phyloP scores from a whole-genome alignment of 805 yeast genomes.

The Hyphopichia homilentoma region DNA sequence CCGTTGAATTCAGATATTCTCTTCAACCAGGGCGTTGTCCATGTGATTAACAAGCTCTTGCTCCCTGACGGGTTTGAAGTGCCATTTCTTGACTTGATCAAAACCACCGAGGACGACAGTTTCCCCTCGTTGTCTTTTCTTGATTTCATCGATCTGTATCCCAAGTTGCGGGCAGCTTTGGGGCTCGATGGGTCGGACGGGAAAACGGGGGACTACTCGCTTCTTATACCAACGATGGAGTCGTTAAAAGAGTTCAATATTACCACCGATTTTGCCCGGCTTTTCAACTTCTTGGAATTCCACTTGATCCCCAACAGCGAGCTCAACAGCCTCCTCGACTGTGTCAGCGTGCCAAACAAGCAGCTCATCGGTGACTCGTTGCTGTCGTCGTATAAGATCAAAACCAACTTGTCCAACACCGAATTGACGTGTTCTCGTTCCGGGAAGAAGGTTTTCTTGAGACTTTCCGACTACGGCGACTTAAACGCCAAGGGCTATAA shows the following conservation, averaged over 20 bases:
- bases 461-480: conserved; percentile 1
- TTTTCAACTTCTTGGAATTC: conserved; percentile 55
- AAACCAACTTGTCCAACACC: conserved; percentile 4
- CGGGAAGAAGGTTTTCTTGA: conserved; percentile 1
- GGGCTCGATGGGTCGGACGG: conserved; percentile 17
- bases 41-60: conserved; percentile 54
- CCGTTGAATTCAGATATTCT: conserved; percentile 59
- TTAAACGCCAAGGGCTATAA: conserved; percentile 25
- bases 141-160: conserved; percentile 43
- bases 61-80: conserved; percentile 58
- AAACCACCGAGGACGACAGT: conserved; percentile 44
- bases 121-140: conserved; percentile 30
- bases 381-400: conserved; percentile 2
- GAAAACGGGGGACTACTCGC: conserved; percentile 42
- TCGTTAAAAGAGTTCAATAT: conserved; percentile 53
- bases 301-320: conserved; percentile 68
- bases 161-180: conserved; percentile 40
- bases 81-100: conserved; percentile 51
- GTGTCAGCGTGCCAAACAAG: conserved; percentile 33
- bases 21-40: conserved; percentile 83
- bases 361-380: conserved; percentile 6
- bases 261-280: conserved; percentile 35
- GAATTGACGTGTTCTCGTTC: conserved; percentile 2
- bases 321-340: conserved; percentile 41
- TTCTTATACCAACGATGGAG: conserved; percentile 67